Evolutionary conservation across 2,329 filamentous ascomycete genomes (phyloP), one percentile per base, ranked within the genome.

Genomic region (Moelleriella libera): DNA sequence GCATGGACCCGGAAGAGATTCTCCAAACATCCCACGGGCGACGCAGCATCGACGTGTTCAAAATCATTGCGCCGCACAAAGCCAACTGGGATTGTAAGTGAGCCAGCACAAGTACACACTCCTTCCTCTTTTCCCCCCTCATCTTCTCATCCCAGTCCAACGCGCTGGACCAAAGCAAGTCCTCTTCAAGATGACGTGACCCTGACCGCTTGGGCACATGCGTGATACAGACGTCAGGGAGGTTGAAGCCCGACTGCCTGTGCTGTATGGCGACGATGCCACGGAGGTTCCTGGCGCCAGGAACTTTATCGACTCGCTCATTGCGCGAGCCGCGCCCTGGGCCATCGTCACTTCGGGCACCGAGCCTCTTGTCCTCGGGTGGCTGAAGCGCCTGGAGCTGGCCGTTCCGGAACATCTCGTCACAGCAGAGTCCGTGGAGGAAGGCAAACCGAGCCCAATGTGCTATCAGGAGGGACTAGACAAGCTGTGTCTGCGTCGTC

Each of bases 31-130:
- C 88, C 5, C 92, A 98, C 65, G 92, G 92, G 51, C 80, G 90
- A 50, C 74, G 92, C 49, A 88, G 82, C 54, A 95, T 97, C 58
- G 92, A 98, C 57, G 80, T 85, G 3, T 73, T 98, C 49, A 78
- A 78, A 61, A 70, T 89, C 30, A 77, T 95, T 49, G 82, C 86
- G 52, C 85, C 88, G 12, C 81, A 85, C 55, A 87, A 88, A 61
- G 92, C 92, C 41, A 96, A 83, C 57, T 90, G 85, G 88, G 88
- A 95, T 53, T 95, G 88, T 94, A 68, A 68, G 85, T 78, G 14
- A 12, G 31, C 12, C 30, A 39, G 28, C 28, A 40, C 14, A 12
- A 29, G 5, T 3, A 41, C 34, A 37, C 12, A 7, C 7, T 37
- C 34, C 34, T 7, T 7, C 34, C 34, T 37, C 34, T 12, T 37